Evolutionary conservation across 306 rosid genomes (phyloP).

Genomic region (Dicorynia guianensis): DNA sequence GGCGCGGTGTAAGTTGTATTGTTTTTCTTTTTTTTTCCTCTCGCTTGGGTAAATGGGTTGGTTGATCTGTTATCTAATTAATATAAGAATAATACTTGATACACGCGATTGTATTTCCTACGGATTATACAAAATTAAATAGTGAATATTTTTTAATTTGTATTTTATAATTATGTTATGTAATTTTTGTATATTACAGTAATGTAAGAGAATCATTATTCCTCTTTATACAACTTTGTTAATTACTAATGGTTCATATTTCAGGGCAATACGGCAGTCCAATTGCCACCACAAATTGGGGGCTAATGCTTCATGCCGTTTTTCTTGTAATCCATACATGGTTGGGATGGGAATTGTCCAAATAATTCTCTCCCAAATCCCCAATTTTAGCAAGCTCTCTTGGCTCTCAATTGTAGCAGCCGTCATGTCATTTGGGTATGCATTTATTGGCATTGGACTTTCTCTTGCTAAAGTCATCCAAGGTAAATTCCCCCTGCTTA

Average conservation of each 20-base stretch:
- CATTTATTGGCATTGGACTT: constrained; percentile 58
- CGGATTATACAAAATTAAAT: too few relatives aligned
- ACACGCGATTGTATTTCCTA: too few relatives aligned
- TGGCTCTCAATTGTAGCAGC: constrained; percentile 66
- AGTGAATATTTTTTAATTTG: too few relatives aligned
- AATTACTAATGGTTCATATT: background rate
- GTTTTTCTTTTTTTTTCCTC: too few relatives aligned
- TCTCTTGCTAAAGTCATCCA: constrained; percentile 48
- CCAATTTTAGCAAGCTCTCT: constrained; percentile 55
- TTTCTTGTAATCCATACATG: constrained; percentile 61
- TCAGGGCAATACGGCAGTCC: constrained; percentile 59
- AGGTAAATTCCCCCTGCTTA: constrained; percentile 45
- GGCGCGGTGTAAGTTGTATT: constrained; percentile 38
- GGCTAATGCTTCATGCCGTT: constrained; percentile 45
- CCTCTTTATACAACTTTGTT: too few relatives aligned
- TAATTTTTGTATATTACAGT: too few relatives aligned
- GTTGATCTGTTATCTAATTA: too few relatives aligned
- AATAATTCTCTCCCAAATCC: constrained; percentile 62
- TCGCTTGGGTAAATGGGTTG: too few relatives aligned
- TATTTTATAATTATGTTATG: too few relatives aligned
- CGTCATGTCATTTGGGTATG: constrained; percentile 60
- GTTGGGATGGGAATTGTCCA: constrained; percentile 60
- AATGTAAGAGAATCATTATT: too few relatives aligned
- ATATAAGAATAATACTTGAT: too few relatives aligned
- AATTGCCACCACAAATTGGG: constrained; percentile 50